phyloP scores from a whole-genome alignment of 192 early-diverging fungal genomes.

The Dissophora ornata region DNA sequence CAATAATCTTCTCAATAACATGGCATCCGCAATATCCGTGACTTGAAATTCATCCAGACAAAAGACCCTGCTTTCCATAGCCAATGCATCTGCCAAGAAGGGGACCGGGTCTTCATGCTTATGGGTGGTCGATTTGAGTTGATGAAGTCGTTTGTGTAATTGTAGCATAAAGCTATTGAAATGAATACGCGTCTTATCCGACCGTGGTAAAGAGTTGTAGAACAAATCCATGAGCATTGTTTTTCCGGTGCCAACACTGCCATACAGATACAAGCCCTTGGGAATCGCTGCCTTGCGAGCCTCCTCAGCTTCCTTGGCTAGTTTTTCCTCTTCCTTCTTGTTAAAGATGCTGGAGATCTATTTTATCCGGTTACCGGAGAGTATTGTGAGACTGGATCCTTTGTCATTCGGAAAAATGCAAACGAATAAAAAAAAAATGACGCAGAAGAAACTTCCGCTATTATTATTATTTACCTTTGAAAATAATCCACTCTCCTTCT shows the following conservation, averaged over 20 bases:
- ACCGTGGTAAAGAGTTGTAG: constrained; percentile 78
- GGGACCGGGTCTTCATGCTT: constrained; percentile 72
- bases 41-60: constrained; percentile 99
- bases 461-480: constrained; percentile 35
- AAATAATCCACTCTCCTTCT: constrained; percentile 22
- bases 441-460: too few relatives aligned
- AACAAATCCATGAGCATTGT: constrained; percentile 98
- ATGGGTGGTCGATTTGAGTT: constrained; percentile 63
- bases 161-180: constrained; percentile 99
- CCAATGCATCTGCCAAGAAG: constrained; percentile 83
- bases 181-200: constrained; percentile 88
- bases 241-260: constrained; percentile 92
- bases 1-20: constrained; percentile 88
- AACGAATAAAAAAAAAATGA: neutral
- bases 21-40: constrained; percentile 97
- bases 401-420: too few relatives aligned
- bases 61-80: constrained; percentile 83
- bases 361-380: neutral
- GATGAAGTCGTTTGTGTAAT: constrained; percentile 81
- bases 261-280: constrained; percentile 72
- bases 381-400: neutral
- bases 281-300: constrained; percentile 45
- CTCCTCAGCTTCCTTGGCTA: constrained; percentile 23
- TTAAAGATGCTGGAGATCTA: constrained; percentile 37
- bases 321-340: constrained; percentile 40